phyloP scores from a whole-genome alignment of 345 rosid species.

The Populus pruinosa region DNA sequence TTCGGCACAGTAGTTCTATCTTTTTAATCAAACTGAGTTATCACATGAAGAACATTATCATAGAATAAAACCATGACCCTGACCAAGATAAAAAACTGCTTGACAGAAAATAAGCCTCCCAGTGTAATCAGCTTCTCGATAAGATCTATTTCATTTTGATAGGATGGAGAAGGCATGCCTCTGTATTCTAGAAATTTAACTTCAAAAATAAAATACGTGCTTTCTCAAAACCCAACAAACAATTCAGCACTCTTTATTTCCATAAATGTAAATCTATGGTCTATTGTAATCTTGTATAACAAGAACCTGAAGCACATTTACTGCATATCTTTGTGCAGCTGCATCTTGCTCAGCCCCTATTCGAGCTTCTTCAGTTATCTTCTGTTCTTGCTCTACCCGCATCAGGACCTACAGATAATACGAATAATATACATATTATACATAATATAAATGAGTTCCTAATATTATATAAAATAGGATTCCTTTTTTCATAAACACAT shows the following conservation, averaged over 20 bases:
- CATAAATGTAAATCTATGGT: background rate
- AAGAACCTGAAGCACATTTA: conserved; percentile 64
- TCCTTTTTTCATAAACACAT: conserved; percentile 1
- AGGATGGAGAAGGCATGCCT: background rate
- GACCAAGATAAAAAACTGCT: background rate
- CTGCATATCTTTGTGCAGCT: conserved; percentile 61
- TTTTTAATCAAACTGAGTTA: too few relatives aligned
- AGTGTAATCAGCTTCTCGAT: background rate
- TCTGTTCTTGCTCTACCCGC: conserved; percentile 86
- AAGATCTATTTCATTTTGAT: background rate
- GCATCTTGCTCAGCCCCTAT: conserved; percentile 72
- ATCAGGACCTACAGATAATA: conserved; percentile 54
- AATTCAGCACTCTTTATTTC: background rate
- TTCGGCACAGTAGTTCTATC: too few relatives aligned
- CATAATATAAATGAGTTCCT: background rate
- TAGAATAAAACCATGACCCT: background rate
- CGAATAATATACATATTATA: conserved; percentile 5
- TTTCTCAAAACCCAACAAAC: background rate
- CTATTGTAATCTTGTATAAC: background rate
- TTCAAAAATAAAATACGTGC: background rate
- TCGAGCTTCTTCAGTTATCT: conserved; percentile 87
- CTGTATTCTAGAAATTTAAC: background rate
- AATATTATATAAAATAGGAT: background rate
- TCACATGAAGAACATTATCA: too few relatives aligned
- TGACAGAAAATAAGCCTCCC: background rate